Percentiles rank a stretch among this genome's conserved stretches.
These are phyloP conservation scores for Pyrenula aspistea DNA, from an alignment of 495 filamentous ascomycete genomes.

Conservation along the genomic window DNA sequence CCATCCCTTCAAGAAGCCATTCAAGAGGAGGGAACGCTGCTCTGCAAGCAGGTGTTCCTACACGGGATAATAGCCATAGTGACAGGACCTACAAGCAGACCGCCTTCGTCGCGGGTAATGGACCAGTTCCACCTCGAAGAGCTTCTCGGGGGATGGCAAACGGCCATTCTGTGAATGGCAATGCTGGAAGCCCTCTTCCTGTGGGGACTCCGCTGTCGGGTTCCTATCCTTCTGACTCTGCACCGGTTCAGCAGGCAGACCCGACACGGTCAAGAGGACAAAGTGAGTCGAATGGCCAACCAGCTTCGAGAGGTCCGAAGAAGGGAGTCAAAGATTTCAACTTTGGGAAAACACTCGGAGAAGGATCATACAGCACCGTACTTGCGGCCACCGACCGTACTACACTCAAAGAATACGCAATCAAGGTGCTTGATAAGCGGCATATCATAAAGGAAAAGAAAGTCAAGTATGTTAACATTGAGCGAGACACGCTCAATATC, in stretches of 20 bases:
- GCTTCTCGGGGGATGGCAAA: conserved; percentile 20
- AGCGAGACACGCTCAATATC: conserved; percentile 95
- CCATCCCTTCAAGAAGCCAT: conserved; percentile 41
- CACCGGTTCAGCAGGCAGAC: neutral
- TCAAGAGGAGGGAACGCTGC: conserved; percentile 50
- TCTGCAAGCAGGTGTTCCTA: conserved; percentile 50
- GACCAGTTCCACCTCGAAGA: conserved; percentile 38
- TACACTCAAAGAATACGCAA: conserved; percentile 91
- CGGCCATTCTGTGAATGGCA: neutral
- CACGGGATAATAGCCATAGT: conserved; percentile 58
- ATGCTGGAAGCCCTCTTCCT: neutral
- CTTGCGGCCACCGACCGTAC: conserved; percentile 90
- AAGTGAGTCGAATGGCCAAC: conserved; percentile 65
- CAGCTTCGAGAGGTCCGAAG: conserved; percentile 74
- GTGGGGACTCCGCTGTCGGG: neutral
- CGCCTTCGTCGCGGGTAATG: conserved; percentile 38
- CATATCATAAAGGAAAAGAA: conserved; percentile 99
- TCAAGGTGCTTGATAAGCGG: conserved; percentile 96
- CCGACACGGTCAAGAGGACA: conserved; percentile 7
- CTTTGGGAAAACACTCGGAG: conserved; percentile 84
- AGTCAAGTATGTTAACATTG: conserved; percentile 99
- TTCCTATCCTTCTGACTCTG: neutral
- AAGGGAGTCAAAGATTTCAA: conserved; percentile 96
- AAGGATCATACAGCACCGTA: conserved; percentile 97
- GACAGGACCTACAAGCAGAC: conserved; percentile 53